phyloP scores from a whole-genome alignment of 192 early-diverging fungal genomes.

The Umbelopsis isabellina region DNA sequence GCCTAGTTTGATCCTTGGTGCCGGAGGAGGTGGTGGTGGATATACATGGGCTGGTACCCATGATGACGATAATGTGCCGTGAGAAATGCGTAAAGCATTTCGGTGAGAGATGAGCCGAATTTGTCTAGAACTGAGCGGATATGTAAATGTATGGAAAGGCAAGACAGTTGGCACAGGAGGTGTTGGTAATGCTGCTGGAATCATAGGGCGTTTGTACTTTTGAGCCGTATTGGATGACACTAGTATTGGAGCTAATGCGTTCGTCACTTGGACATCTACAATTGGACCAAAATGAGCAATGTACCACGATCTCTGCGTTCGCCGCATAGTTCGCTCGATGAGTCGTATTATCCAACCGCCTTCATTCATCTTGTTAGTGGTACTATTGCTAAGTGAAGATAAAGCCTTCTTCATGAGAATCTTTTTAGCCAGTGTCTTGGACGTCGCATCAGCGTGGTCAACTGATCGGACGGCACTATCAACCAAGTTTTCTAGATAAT shows the following conservation, averaged over 20 bases:
- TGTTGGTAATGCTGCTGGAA: constrained; percentile 55
- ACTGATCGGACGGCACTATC: constrained; percentile 1
- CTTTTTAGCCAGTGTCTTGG: neutral
- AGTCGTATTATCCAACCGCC: constrained; percentile 76
- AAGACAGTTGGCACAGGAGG: constrained; percentile 82
- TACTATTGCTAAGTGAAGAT: neutral
- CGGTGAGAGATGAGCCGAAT: constrained; percentile 85
- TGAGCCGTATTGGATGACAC: neutral
- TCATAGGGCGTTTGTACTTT: constrained; percentile 47
- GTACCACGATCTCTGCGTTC: constrained; percentile 72
- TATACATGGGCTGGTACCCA: constrained; percentile 72
- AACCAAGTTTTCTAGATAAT: constrained; percentile 1
- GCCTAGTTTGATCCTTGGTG: constrained; percentile 75
- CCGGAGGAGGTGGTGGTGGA: constrained; percentile 73
- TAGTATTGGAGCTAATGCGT: constrained; percentile 35
- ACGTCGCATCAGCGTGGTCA: neutral
- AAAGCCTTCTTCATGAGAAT: neutral
- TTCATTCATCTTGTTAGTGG: constrained; percentile 53
- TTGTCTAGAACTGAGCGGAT: constrained; percentile 82
- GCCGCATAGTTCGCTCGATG: constrained; percentile 58
- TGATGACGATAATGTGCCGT: constrained; percentile 60
- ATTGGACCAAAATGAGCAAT: constrained; percentile 48
- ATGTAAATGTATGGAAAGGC: constrained; percentile 95
- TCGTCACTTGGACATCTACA: constrained; percentile 18
- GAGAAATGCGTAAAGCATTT: constrained; percentile 82